Evolutionary conservation across 495 filamentous ascomycete genomes (phyloP), one percentile per base, ranked within the genome.

Genomic region (Podospora didyma): DNA sequence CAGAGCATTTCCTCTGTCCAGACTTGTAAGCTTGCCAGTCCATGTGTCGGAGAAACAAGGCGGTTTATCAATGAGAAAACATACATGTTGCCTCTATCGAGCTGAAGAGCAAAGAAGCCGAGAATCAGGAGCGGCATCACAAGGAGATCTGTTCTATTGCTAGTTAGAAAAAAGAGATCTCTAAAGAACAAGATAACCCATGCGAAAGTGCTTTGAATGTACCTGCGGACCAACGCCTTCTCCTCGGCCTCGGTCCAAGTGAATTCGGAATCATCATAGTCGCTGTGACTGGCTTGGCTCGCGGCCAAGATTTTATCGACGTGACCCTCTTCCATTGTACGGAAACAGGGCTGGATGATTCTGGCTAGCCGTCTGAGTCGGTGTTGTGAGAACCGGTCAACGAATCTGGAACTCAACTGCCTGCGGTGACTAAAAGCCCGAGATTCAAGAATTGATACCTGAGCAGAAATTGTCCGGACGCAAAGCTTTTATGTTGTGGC

Each of bases 41-140:
- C 34, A 46, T 17, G 7, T 31, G 4, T 31, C 2, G 34, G 26
- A 20, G 2, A 10, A 26, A 17, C 3, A 51, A n/a, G n/a, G n/a
- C n/a, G n/a, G n/a, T 31, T 31, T 31, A 3, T 31, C 26, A 31
- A 31, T 4, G 26, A 9, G 26, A 31, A 21, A 24, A 53, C 62
- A 6, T 34, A 67, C 61, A 69, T 67, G 54, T 69, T 69, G 10
- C 67, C 67, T 42, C 80, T 70, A 55, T 84, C 82, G 44, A 83
- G 65, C 48, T 84, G 81, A 6, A 84, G 58, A n/a, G 78, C 65
- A 61, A 86, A 86, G 54, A 87, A 82, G 7, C 78, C 80, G 12
- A 85, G 59, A 5, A 75, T 75, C 10, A 84, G 69, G 20, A 79
- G 67, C 0, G 81, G 80, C n/a, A 84, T 61, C 7, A 69, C 44